Evolutionary conservation across 2,329 filamentous ascomycete genomes (phyloP), one percentile per base, ranked within the genome.

Genomic region (Calonectria montana): DNA sequence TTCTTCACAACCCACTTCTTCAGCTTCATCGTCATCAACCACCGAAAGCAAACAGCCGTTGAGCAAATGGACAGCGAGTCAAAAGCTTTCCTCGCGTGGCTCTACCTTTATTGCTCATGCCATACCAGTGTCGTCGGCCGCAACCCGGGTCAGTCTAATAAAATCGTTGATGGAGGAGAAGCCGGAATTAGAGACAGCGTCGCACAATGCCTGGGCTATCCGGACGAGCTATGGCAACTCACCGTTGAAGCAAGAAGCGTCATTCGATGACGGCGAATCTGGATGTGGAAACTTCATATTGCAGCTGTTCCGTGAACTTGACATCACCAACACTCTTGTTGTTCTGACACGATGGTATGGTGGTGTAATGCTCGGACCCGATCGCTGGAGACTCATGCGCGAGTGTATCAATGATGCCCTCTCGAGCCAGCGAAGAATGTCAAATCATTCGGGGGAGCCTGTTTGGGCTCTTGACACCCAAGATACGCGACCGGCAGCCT

Each of bases 271-370:
- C 74, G 90, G 91, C n/a, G 91, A 92, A 80, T 84, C 85, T 1
- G 89, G 90, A 0, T 89, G 88, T 65, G 91, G 91, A 35, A 86
- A 86, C 23, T 87, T 92, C 59, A 82, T 92, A 70, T 83, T 92
- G 18, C 84, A 87, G 39, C 79, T 90, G 31, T 84, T 92, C 81
- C 85, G 87, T 65, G 88, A 89, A 70, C 83, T 86, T 6, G 83
- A 87, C 59, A 81, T 88, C 5, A 84, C 86, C 15, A 87, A 90
- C 74, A 87, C 87, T 1, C 78, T 92, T 1, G 87, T 92, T 16
- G 88, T 92, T 8, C 85, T 92, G 75, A 90, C 88, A 18, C 84
- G 91, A 41, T 92, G 90, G 90, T 92, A 88, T 72, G 90, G 91
- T 23, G 91, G 91, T 9, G 82, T 90, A 12, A 87, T 92, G 85